These are phyloP conservation scores for Raffaelea arxii DNA, from an alignment of 2,329 filamentous ascomycete species.

Conservation along the genomic window DNA sequence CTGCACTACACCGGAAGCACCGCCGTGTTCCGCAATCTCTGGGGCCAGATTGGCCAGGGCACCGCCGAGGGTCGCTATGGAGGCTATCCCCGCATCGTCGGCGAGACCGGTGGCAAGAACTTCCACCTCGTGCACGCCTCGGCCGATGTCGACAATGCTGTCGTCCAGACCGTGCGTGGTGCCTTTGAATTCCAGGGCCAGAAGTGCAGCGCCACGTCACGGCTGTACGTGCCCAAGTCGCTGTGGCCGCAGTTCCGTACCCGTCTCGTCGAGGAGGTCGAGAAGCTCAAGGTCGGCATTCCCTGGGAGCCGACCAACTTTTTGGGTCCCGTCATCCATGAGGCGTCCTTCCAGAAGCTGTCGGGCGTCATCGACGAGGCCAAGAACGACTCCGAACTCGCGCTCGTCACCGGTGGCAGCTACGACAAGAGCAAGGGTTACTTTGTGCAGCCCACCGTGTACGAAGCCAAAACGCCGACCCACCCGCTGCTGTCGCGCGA, in stretches of 20 bases:
- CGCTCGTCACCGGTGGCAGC: slow-evolving; percentile 33
- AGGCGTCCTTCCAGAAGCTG: slow-evolving; percentile 34
- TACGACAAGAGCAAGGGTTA: slow-evolving; percentile 32
- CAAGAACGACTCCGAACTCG: slow-evolving; percentile 30
- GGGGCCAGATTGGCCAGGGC: slow-evolving; percentile 74
- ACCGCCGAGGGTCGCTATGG: slow-evolving; percentile 74
- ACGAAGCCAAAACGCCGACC: slow-evolving; percentile 27
- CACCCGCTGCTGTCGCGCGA: slow-evolving; percentile 36
- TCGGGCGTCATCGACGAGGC: slow-evolving; percentile 32
- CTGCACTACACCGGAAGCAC: slow-evolving; percentile 94
- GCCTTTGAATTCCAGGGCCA: slow-evolving; percentile 42
- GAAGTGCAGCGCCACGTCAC: slow-evolving; percentile 40
- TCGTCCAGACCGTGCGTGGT: slow-evolving; percentile 34
- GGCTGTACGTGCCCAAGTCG: slow-evolving; percentile 45
- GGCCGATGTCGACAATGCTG: slow-evolving; percentile 35
- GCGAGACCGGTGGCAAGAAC: slow-evolving; percentile 44
- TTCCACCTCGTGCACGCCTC: slow-evolving; percentile 39
- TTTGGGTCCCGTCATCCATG: slow-evolving; percentile 39
- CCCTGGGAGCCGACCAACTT: slow-evolving; percentile 27
- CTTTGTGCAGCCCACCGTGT: slow-evolving; percentile 37
- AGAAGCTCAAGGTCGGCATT: slow-evolving; percentile 21
- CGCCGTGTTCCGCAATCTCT: slow-evolving; percentile 78
- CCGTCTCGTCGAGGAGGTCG: slow-evolving; percentile 25
- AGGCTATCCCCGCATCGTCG: slow-evolving; percentile 53
- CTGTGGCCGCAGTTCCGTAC: slow-evolving; percentile 28